These are phyloP conservation scores for Sarocladiaceae sp. DNA, from an alignment of 2,329 filamentous ascomycete species.

Conservation along the genomic window DNA sequence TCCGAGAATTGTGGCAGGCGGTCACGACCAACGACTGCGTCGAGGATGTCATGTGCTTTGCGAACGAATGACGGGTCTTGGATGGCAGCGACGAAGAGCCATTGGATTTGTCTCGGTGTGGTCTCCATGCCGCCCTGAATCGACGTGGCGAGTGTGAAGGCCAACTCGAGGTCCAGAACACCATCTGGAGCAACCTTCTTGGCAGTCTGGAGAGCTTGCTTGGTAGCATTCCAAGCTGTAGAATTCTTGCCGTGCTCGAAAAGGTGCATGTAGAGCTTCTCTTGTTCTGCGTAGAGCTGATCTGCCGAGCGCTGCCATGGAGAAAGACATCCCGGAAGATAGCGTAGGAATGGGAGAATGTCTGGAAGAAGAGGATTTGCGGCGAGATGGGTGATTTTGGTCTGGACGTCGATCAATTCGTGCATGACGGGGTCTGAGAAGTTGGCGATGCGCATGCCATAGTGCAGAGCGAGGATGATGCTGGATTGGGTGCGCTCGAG, in stretches of 20 bases:
- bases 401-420: slow-evolving; percentile 17
- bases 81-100: slow-evolving; percentile 27
- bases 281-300: slow-evolving; percentile 26
- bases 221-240: slow-evolving; percentile 26
- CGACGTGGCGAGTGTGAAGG: slow-evolving; percentile 22
- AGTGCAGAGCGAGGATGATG: slow-evolving; percentile 27
- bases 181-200: slow-evolving; percentile 9
- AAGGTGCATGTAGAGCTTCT: slow-evolving; percentile 20
- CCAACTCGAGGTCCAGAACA: slow-evolving; percentile 20
- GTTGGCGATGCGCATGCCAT: slow-evolving; percentile 24
- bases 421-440: slow-evolving; percentile 15
- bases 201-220: slow-evolving; percentile 26
- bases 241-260: slow-evolving; percentile 16
- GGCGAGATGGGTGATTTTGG: slow-evolving; percentile 16
- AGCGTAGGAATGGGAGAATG: neutral
- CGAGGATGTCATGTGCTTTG: slow-evolving; percentile 4
- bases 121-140: slow-evolving; percentile 24
- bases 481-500: slow-evolving; percentile 28
- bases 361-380: slow-evolving; percentile 13
- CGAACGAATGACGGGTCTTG: slow-evolving; percentile 15
- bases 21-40: slow-evolving; percentile 22
- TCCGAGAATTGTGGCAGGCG: slow-evolving; percentile 24
- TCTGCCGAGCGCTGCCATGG: slow-evolving; percentile 30
- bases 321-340: slow-evolving; percentile 30
- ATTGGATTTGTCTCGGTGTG: slow-evolving; percentile 24